Evolutionary conservation across 306 rosid genomes (phyloP).

Genomic region (Castanopsis chinensis): DNA sequence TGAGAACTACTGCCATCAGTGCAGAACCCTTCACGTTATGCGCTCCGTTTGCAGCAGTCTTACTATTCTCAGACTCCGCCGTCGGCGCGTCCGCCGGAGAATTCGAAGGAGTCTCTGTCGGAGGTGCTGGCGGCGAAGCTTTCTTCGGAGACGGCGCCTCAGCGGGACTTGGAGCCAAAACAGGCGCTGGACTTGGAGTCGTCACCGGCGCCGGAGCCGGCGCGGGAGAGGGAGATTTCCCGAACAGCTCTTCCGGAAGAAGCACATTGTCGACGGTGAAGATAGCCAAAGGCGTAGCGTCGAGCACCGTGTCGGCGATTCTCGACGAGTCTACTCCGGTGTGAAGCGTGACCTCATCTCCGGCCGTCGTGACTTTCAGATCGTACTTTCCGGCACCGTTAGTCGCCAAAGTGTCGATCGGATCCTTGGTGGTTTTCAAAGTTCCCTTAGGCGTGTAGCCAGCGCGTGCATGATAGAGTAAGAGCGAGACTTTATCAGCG

Average conservation of each 20-base stretch:
- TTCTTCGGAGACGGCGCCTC: slow-evolving; percentile 58
- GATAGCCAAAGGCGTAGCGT: slow-evolving; percentile 62
- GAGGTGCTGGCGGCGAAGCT: slow-evolving; percentile 83
- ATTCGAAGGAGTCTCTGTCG: slow-evolving; percentile 37
- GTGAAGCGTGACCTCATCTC: slow-evolving; percentile 74
- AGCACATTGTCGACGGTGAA: slow-evolving; percentile 72
- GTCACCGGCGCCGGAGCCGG: slow-evolving; percentile 52
- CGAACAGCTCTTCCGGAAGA: slow-evolving; percentile 68
- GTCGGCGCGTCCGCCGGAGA: slow-evolving; percentile 59
- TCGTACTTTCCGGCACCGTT: slow-evolving; percentile 81
- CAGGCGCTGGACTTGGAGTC: slow-evolving; percentile 53
- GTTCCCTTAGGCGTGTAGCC: slow-evolving; percentile 70
- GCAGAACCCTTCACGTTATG: slow-evolving; percentile 44
- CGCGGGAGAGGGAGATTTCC: slow-evolving; percentile 68
- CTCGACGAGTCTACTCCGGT: slow-evolving; percentile 79
- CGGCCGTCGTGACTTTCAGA: slow-evolving; percentile 43
- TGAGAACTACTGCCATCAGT: slow-evolving; percentile 25
- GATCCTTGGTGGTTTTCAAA: slow-evolving; percentile 50
- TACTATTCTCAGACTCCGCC: slow-evolving; percentile 43
- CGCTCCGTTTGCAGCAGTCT: slow-evolving; percentile 30
- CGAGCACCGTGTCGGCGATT: slow-evolving; percentile 68
- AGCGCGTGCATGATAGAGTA: slow-evolving; percentile 63
- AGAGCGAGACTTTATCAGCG: slow-evolving; percentile 70
- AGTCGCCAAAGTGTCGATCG: slow-evolving; percentile 63
- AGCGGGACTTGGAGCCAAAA: slow-evolving; percentile 34